phyloP scores from a whole-genome alignment of 1,284 basidiomycete genomes.

The Cryptococcus maquisensis region DNA sequence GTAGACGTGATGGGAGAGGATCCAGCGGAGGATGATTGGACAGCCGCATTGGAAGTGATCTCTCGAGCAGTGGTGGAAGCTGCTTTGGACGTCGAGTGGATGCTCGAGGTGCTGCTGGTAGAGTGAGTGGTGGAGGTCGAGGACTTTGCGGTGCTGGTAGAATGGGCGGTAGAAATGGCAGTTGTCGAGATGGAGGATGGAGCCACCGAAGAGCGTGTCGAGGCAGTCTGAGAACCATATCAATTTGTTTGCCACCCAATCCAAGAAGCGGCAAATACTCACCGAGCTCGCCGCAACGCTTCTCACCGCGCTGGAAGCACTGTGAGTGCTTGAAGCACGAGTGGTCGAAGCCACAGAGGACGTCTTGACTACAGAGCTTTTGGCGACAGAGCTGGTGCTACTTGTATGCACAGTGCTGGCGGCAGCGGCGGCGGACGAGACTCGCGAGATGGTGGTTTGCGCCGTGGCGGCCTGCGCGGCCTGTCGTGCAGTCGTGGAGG shows the following conservation, averaged over 20 bases:
- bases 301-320: neutral
- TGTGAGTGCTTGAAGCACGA: neutral
- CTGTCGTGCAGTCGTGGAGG: constrained; percentile 5
- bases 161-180: constrained; percentile 3
- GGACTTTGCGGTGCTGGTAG: neutral
- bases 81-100: neutral
- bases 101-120: constrained; percentile 4
- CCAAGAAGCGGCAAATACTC: neutral
- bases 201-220: constrained; percentile 4
- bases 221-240: neutral
- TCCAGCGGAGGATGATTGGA: neutral
- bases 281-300: neutral
- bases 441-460: neutral
- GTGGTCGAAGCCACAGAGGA: neutral
- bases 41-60: constrained; percentile 8
- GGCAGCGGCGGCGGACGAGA: neutral
- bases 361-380: neutral
- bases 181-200: constrained; percentile 6
- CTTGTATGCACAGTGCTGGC: neutral
- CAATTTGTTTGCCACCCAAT: neutral
- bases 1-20: constrained; percentile 2
- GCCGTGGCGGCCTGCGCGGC: constrained; percentile 14
- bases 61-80: constrained; percentile 2
- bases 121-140: constrained; percentile 5
- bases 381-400: neutral